phyloP scores from a whole-genome alignment of 306 rosid genomes.

The Biancaea sappan region DNA sequence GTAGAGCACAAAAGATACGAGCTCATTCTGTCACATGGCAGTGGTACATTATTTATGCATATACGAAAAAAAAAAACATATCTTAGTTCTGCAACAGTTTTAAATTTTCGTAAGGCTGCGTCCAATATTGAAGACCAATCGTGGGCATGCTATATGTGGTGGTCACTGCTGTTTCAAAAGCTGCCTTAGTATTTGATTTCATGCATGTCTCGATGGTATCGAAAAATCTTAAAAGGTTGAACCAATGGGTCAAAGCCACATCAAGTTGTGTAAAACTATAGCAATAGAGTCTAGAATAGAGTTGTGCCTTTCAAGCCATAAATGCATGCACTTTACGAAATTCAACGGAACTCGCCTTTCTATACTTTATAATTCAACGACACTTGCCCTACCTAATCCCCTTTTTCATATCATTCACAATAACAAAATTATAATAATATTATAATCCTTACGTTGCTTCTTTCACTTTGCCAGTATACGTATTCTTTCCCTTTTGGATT shows the following conservation, averaged over 20 bases:
- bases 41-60: not conserved
- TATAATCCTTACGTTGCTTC: constrained; percentile 42
- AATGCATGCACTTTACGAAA: constrained; percentile 31
- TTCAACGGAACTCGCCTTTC: constrained; percentile 39
- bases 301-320: constrained; percentile 25
- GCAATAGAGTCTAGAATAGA: not conserved
- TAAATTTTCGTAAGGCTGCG: not conserved
- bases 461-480: constrained; percentile 34
- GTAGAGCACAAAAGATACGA: too few species aligned
- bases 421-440: too few species aligned
- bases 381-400: constrained; percentile 63
- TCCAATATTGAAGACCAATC: not conserved
- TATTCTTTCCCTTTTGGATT: constrained; percentile 27
- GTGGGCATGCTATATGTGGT: constrained; percentile 3
- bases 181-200: constrained; percentile 10
- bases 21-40: too few species aligned
- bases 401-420: constrained; percentile 14
- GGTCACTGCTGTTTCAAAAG: not conserved
- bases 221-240: constrained; percentile 45
- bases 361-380: constrained; percentile 35
- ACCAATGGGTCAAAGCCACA: constrained; percentile 40
- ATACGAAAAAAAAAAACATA: not conserved
- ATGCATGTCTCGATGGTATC: constrained; percentile 39
- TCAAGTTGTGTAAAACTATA: constrained; percentile 10
- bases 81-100: not conserved